Evolutionary conservation across 768 basidiomycete genomes (phyloP).

Genomic region (Boletus rubroflammeus): DNA sequence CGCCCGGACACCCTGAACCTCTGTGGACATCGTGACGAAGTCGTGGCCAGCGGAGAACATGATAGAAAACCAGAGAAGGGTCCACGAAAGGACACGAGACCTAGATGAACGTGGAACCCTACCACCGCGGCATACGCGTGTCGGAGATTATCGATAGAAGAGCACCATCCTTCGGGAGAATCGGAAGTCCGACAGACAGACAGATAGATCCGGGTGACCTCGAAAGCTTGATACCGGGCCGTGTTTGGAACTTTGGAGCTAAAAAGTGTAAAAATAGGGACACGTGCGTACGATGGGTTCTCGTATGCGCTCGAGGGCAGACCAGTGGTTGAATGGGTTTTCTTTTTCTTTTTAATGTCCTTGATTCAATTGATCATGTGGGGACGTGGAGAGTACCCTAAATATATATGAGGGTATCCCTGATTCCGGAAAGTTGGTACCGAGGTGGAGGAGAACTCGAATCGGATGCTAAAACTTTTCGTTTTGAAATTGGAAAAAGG

Average conservation of each 20-base stretch:
- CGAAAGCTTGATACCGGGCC: too few species aligned
- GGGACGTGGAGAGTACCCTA: not conserved
- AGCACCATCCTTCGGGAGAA: not conserved
- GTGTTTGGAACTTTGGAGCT: not conserved
- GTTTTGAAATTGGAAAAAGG: not conserved
- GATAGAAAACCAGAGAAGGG: not conserved
- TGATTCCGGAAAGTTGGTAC: not conserved
- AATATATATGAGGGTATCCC: not conserved
- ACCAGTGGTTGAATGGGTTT: not conserved
- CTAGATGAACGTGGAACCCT: constrained; percentile 4
- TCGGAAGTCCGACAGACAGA: not conserved
- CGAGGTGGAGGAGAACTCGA: not conserved
- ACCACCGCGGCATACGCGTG: not conserved
- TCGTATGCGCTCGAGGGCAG: not conserved
- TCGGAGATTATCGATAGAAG: not conserved
- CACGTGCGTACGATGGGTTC: not conserved
- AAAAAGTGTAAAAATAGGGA: not conserved
- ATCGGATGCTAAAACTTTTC: not conserved
- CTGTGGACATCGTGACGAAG: not conserved
- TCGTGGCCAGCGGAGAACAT: constrained; percentile 3
- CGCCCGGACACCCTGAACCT: not conserved
- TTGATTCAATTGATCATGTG: too few species aligned
- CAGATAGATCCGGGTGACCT: too few species aligned
- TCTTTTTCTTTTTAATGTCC: not conserved
- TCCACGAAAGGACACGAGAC: not conserved